Conservation (phyloP, 805 yeast species). For the Yarrowia alimentaria region DNA sequence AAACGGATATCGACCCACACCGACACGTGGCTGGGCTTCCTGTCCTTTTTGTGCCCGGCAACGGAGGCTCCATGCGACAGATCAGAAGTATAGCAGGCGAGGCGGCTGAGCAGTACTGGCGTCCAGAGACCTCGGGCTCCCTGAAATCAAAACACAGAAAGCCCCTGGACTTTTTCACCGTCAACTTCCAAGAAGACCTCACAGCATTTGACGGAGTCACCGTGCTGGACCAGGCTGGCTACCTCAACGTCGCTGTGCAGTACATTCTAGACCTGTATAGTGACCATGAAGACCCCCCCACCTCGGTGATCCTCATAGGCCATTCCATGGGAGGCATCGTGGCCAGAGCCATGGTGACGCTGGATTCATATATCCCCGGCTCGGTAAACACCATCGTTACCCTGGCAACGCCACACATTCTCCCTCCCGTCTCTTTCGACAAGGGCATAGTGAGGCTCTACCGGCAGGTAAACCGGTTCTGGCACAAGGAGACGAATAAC, state of each 20-base stretch:
- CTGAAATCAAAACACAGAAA: too few species aligned
- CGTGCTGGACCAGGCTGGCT: conserved; percentile 88
- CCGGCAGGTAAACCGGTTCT: conserved; percentile 67
- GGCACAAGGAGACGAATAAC: conserved; percentile 56
- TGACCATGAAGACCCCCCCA: conserved; percentile 42
- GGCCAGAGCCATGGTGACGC: conserved; percentile 72
- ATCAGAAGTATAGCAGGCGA: conserved; percentile 69
- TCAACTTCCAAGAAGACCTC: conserved; percentile 91
- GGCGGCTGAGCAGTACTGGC: conserved; percentile 21
- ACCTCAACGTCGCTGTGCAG: conserved; percentile 75
- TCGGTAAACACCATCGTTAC: conserved; percentile 81
- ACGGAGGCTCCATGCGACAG: conserved; percentile 87
- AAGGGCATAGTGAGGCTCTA: conserved; percentile 75
- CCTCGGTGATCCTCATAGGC: conserved; percentile 73
- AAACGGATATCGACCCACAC: conserved; percentile 51
- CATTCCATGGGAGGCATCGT: conserved; percentile 98
- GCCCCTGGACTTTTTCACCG: conserved; percentile 73
- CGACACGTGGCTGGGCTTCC: conserved; percentile 70
- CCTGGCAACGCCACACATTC: conserved; percentile 83
- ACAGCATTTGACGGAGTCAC: conserved; percentile 96
- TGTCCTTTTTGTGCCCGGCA: conserved; percentile 85
- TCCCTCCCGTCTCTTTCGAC: conserved; percentile 89
- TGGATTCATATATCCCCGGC: conserved; percentile 65
- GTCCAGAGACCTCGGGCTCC: too few species aligned
- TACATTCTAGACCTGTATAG: conserved; percentile 68